Evolutionary conservation across 164 flowering plant species (phyloP), one percentile per base, ranked within the genome.

Genomic region (Macadamia tetraphylla): DNA sequence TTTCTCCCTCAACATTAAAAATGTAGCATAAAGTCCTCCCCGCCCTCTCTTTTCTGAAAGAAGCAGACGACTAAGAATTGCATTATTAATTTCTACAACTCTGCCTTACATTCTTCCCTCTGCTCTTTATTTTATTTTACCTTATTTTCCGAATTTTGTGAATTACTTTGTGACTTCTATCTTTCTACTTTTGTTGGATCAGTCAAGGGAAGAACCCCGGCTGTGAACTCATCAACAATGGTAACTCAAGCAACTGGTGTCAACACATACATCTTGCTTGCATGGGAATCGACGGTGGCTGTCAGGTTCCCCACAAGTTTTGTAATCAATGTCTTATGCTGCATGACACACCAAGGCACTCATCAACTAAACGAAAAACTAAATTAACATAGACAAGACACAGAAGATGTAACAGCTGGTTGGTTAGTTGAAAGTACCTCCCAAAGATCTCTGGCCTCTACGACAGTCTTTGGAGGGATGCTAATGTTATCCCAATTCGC

Each of bases 401-500:
- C 40, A 35, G 40, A 5, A 35, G 40, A 61, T 13, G 13, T 13
- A 18, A 65, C 9, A 10, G 10, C n/a, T 32, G 46, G 60, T 46
- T 59, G 40, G 17, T 35, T 11, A 44, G 43, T 1, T 15, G 57
- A 9, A 29, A 6, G 12, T 86, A 86, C 94, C 92, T 81, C 73
- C 96, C 94, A 92, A 51, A 90, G 78, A 71, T 92, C 96, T 78
- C 96, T 81, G 6, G 83, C 92, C 68, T 78, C 69, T 29, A 90
- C 96, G 12, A 64, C 51, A 17, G 76, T 79, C 11, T 67, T 40
- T 0, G 60, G 56, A 7, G 94, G 84, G 23, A 92, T 66, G 17
- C 90, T 94, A 6, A 89, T 75, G 64, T 92, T 94, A 55, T 88
- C 91, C 92, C 95, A 88, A 48, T 80, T n/a, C 9, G 92, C 94